Evolutionary conservation across 352 stramenopile genomes (phyloP), one percentile per base, ranked within the genome.

Genomic region (Thalassiosira exigua): DNA sequence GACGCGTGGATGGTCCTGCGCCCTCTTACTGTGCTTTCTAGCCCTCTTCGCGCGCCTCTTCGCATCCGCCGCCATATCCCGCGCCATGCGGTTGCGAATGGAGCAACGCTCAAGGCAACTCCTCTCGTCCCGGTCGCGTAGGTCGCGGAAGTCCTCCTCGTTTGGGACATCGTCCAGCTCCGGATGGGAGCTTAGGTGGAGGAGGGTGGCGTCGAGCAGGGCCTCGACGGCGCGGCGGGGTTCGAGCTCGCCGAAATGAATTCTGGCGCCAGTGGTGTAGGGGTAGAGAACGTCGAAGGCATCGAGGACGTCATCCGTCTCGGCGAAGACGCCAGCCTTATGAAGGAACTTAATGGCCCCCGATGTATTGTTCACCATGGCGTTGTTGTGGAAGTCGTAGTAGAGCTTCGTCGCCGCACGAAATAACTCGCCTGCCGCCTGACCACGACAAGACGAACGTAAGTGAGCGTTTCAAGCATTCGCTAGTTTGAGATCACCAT

Each of bases 311-410:
- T 11, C 39, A 48, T 48, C 39, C 11, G n/a, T 48, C 39, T 11
- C 39, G 39, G 39, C 11, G 7, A 65, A 46, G 0, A 65, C 56
- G 24, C 27, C 27, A 1, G 33, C 14, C 39, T 14, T 19, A 4
- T 30, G 1, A 0, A 65, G 29, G 19, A 29, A 65, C 39, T 65
- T 65, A 12, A 53, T 3, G 21, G 56, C 56, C 12, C 56, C 56
- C 29, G 56, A 65, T n/a, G 56, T 65, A 32, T 65, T 65, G 21
- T 65, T 65, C 0, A 65, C 56, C 56, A 65, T 65, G 12, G 14
- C 56, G 29, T 65, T 65, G 30, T 65, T 65, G 1, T 4, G 46
- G 29, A 41, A 65, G 27, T 65, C 56, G 26, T 65, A 65, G 21
- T 65, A 65, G 12, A 65, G 19, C 19, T 65, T 65, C 2, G 56